Base-by-base conservation (phyloP, 139 green algal genomes). In the Closterium sp. region DNA sequence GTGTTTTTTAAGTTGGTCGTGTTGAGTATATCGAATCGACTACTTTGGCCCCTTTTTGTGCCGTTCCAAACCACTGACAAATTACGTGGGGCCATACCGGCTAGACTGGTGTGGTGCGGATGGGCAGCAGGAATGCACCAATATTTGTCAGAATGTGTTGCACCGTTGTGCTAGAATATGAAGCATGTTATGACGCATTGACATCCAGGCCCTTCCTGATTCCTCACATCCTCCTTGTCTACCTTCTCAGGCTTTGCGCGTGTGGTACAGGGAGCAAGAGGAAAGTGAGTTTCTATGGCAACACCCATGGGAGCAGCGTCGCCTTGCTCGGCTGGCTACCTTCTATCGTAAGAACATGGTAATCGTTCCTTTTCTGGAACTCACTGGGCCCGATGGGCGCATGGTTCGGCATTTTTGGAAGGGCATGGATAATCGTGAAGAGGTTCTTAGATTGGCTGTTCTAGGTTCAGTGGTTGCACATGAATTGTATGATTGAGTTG, bases 311-410 rank as follows among this genome's bases (percentile, higher is more conserved):
- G 86, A 89, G 19, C 86, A 89, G 19, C 86, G 35, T 19, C 86
- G 86, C 64, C 64, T 89, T 32, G 64, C 35, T 19, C n/a, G 64
- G n/a, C n/a, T 89, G 30, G 86, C 31, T 33, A 25, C 30, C 28
- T 33, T 84, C 6, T 89, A 89, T 55, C 55, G 64, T 25, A 84
- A 43, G 19, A 43, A 89, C 30, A 55, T 89, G 86, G 86, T 43
- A 7, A 55, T 89, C 16, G 31, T 89, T 89, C 86, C 86, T 23
- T 89, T 84, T 83, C 66, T 89, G 86, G 86, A 89, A 83, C 35
- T 55, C 55, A 89, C 86, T 84, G 86, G 86, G 8, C 86, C 86
- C 28, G 30, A 89, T 55, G 86, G 86, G 31, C 28, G 30, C 30
- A 43, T 84, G 31, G 10, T 89, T 43, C 86, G 86, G 31, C 86